Percentiles rank a stretch among this genome's conserved stretches.
phyloP scores from a whole-genome alignment of 2,329 filamentous ascomycete species.

The Microsporum canis region DNA sequence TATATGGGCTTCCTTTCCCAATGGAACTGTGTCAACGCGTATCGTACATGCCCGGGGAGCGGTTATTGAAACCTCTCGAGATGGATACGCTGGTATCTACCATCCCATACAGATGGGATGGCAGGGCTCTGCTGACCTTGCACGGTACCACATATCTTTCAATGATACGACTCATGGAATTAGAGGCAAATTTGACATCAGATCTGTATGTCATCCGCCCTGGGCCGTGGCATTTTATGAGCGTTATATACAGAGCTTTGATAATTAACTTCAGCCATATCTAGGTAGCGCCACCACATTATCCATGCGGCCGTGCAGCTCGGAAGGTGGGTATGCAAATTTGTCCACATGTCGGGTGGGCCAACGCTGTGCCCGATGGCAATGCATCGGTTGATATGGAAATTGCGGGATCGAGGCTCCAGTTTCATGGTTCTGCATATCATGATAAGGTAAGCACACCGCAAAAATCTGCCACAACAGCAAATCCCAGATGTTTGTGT shows the following conservation, averaged over 20 bases:
- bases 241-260: neutral
- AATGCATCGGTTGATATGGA: conserved; percentile 22
- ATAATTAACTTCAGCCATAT: neutral
- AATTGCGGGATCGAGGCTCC: conserved; percentile 22
- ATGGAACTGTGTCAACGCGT: conserved; percentile 12
- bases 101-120: conserved; percentile 11
- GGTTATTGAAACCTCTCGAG: conserved; percentile 7
- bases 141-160: conserved; percentile 10
- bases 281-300: conserved; percentile 4
- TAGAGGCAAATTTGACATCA: conserved; percentile 12
- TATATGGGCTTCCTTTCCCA: conserved; percentile 20
- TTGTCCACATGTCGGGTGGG: conserved; percentile 31
- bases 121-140: conserved; percentile 12
- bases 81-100: conserved; percentile 12
- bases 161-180: conserved; percentile 10
- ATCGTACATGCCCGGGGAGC: conserved; percentile 8
- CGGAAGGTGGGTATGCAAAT: conserved; percentile 15
- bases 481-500: neutral
- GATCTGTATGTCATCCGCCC: conserved; percentile 3
- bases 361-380: conserved; percentile 28
- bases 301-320: conserved; percentile 4
- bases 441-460: conserved; percentile 34
- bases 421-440: conserved; percentile 33
- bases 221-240: neutral
- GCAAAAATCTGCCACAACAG: neutral